Conservation (phyloP, 1,139 yeast species). For the Yamadazyma sp. region DNA sequence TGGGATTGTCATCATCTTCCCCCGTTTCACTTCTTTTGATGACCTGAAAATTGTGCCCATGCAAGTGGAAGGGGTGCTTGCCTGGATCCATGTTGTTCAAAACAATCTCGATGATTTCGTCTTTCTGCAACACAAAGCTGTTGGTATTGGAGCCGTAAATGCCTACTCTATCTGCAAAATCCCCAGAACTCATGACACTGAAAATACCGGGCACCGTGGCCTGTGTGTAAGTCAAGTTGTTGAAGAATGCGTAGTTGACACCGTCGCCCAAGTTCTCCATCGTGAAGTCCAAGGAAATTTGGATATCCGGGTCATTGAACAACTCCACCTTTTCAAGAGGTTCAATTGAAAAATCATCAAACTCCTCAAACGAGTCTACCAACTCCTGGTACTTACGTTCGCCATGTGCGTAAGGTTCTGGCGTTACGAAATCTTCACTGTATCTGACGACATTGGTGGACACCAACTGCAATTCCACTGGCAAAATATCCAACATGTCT, state of each 20-base stretch:
- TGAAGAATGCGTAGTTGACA: constrained; percentile 87
- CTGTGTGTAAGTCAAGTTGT: constrained; percentile 69
- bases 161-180: constrained; percentile 40
- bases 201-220: constrained; percentile 84
- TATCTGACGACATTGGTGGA: constrained; percentile 74
- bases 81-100: constrained; percentile 74
- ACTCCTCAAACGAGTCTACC: constrained; percentile 46
- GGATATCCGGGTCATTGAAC: constrained; percentile 65
- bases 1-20: constrained; percentile 36
- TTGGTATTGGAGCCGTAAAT: constrained; percentile 77
- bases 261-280: constrained; percentile 85
- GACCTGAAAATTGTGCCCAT: constrained; percentile 74
- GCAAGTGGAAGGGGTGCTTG: constrained; percentile 86
- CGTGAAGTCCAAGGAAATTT: constrained; percentile 61
- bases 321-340: constrained; percentile 56
- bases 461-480: constrained; percentile 61
- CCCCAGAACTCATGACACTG: constrained; percentile 71
- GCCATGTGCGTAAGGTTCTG: constrained; percentile 24
- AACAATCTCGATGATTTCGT: constrained; percentile 66
- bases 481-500: constrained; percentile 74
- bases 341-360: constrained; percentile 65
- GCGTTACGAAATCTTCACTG: constrained; percentile 42
- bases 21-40: constrained; percentile 40
- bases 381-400: constrained; percentile 16
- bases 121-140: constrained; percentile 66